phyloP scores from a whole-genome alignment of 805 yeast species.

The Saturnispora serradocipensis region DNA sequence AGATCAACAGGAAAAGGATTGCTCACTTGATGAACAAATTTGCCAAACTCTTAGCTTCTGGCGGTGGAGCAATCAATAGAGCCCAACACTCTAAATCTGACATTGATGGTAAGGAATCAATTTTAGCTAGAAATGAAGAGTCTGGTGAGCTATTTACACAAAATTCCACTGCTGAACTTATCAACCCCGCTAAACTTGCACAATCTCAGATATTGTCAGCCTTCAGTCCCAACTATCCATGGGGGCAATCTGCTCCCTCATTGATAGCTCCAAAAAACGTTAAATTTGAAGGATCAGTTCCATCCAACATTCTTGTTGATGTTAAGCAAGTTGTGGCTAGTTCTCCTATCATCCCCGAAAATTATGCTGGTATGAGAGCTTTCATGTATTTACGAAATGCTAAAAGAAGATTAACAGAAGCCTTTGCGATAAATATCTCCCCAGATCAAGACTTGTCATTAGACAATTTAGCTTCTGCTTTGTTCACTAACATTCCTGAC shows the following conservation, averaged over 20 bases:
- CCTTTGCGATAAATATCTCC: slow-evolving; percentile 60
- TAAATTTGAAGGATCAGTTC: slow-evolving; percentile 41
- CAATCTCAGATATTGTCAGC: slow-evolving; percentile 64
- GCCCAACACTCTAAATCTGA: slow-evolving; percentile 19
- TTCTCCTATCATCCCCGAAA: slow-evolving; percentile 51
- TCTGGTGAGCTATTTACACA: slow-evolving; percentile 46
- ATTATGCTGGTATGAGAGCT: slow-evolving; percentile 63
- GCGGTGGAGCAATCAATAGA: slow-evolving; percentile 29
- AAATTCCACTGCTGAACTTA: slow-evolving; percentile 12
- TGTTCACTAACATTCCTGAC: slow-evolving; percentile 68
- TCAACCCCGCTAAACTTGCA: slow-evolving; percentile 52
- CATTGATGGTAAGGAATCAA: slow-evolving; percentile 50
- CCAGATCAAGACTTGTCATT: slow-evolving; percentile 49
- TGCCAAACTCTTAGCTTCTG: slow-evolving; percentile 47
- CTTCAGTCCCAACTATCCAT: slow-evolving; percentile 63
- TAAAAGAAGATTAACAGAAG: slow-evolving; percentile 62
- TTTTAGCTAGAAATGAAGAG: slow-evolving; percentile 52
- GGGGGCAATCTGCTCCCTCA: slow-evolving; percentile 25
- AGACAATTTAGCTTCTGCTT: slow-evolving; percentile 67
- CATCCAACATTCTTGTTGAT: slow-evolving; percentile 67
- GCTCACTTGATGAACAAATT: slow-evolving; percentile 46
- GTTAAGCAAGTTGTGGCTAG: slow-evolving; percentile 60
- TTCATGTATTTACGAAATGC: slow-evolving; percentile 61
- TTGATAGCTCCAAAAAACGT: slow-evolving; percentile 39
- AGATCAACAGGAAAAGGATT: slow-evolving; percentile 40